Evolutionary conservation across 2,329 filamentous ascomycete genomes (phyloP), one percentile per base, ranked within the genome.

Genomic region (Magnaporthiopsis incrustans): DNA sequence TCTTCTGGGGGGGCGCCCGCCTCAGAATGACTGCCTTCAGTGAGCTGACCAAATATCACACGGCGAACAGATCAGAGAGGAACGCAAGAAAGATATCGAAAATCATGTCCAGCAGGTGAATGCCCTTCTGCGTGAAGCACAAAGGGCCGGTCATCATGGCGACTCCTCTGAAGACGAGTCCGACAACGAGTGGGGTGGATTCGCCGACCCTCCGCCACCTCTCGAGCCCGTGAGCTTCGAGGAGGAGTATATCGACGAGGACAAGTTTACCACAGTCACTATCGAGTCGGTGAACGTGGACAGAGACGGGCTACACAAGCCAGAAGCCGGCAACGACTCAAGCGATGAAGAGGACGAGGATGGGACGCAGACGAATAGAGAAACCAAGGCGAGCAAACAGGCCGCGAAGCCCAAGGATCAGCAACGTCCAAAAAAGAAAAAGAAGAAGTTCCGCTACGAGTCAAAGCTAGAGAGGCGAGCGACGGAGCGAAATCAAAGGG

Each of bases 181-280:
- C 1, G 77, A 78, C 2, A 79, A 83, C 18, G 84, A 87, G 70
- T 92, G 89, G 86, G 81, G 81, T 62, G 90, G 89, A 0, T 81
- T 92, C 63, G 78, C 81, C 26, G 87, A 89, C 60, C 60, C 35
- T 56, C 61, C 77, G 25, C 76, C 75, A 44, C 70, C 68, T 58
- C 69, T 67, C 62, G 74, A 82, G 56, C 81, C 86, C 27, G 77
- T 95, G 59, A 88, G 96, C 73, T 87, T 91, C 69, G 90, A 97
- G 74, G 92, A 94, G 69, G 92, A 98, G 75, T 99, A 97, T 77
- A 85, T 97, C 68, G 95, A 99, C 75, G 95, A 98, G 74, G 94
- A 97, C 75, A 90, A 90, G 73, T 97, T 92, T 74, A 98, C 95
- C 0, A 97, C 92, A 0, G 95, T 99, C 32, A 97, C 91, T 0